Conservation (phyloP, 306 rosid genomes). For the Sechiopsis laciniata region DNA sequence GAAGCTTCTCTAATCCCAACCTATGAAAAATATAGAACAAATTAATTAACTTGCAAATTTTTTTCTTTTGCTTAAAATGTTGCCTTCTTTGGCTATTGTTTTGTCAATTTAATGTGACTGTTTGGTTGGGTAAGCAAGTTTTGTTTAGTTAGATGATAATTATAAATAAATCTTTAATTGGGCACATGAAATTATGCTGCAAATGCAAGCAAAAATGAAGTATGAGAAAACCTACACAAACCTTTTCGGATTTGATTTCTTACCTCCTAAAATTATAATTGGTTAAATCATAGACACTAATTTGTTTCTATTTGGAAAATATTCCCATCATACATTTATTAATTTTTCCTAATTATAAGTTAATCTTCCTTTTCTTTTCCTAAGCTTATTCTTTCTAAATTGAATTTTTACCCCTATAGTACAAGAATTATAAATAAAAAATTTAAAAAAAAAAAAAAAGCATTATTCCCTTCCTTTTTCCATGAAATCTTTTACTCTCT, state of each 20-base stretch:
- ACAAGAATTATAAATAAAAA: too few species aligned
- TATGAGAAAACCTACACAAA: too few species aligned
- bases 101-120: too few species aligned
- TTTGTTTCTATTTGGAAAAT: too few species aligned
- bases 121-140: constrained; percentile 7
- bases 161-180: neutral
- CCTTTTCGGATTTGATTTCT: neutral
- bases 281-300: neutral
- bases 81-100: too few species aligned
- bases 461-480: neutral
- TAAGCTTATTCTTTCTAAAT: neutral
- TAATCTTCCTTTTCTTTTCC: too few species aligned
- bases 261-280: constrained; percentile 1
- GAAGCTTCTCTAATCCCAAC: constrained; percentile 55
- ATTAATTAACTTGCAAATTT: too few species aligned
- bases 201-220: constrained; percentile 15
- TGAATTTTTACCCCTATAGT: neutral
- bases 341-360: neutral
- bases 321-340: neutral
- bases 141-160: constrained; percentile 7
- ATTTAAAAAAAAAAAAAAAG: neutral
- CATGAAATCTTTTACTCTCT: too few species aligned
- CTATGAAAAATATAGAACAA: constrained; percentile 24
- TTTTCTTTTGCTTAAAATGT: neutral
- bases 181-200: constrained; percentile 5